Percentiles rank a stretch among this genome's conserved stretches.
These are phyloP conservation scores for Globisporangium megalacanthum DNA, from an alignment of 352 stramenopile genomes.

Conservation along the genomic window DNA sequence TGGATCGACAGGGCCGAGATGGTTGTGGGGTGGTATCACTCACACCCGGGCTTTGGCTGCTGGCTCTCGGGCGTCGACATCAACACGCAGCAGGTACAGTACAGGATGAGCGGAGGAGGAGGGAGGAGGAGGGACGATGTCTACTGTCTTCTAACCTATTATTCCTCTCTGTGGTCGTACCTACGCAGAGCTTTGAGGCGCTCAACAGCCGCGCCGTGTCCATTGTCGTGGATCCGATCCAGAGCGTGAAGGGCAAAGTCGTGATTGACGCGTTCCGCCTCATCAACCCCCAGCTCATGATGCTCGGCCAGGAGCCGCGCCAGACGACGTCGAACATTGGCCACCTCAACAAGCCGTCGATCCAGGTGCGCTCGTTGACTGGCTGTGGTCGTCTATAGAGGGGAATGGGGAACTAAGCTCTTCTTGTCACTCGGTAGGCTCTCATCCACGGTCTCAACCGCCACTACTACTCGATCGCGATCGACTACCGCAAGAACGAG, in stretches of 20 bases:
- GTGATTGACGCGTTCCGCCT: conserved; percentile 99
- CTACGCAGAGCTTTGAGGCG: conserved; percentile 92
- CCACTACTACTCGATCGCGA: conserved; percentile 98
- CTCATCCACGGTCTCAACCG: conserved; percentile 98
- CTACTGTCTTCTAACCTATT: too few relatives aligned
- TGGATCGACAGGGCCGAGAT: conserved; percentile 68
- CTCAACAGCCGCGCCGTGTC: conserved; percentile 97
- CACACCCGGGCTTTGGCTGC: conserved; percentile 99
- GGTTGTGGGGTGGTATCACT: conserved; percentile 99
- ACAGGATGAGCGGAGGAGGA: too few relatives aligned
- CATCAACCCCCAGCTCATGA: conserved; percentile 99
- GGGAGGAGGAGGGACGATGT: too few relatives aligned
- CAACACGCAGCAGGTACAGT: conserved; percentile 94
- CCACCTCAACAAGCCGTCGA: conserved; percentile 98
- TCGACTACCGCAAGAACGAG: conserved; percentile 99
- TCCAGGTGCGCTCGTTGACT: conserved; percentile 65
- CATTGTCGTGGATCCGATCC: conserved; percentile 99
- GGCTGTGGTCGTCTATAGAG: background rate
- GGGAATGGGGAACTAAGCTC: too few relatives aligned
- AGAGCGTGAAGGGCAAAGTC: conserved; percentile 98
- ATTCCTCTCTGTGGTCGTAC: background rate
- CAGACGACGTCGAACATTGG: conserved; percentile 99
- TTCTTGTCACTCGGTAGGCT: conserved; percentile 29
- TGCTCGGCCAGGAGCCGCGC: conserved; percentile 96
- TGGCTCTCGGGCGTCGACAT: conserved; percentile 99